Conservation (phyloP, 2,329 filamentous ascomycete species). For the Tothia fuscella region DNA sequence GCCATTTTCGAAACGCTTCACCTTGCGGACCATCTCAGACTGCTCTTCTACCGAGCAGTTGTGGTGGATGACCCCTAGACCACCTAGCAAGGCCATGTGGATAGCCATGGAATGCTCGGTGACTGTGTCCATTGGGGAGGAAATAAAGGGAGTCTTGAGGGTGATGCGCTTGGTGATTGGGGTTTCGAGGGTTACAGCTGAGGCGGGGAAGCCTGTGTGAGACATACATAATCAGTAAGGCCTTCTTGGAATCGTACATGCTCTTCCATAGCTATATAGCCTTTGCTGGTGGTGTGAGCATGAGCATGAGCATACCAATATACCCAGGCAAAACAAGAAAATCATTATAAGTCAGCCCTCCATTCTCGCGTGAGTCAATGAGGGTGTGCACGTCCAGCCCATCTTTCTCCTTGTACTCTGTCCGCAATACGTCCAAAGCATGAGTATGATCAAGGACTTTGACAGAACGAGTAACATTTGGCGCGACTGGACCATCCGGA, state of each 20-base stretch:
- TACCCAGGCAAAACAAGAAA: constrained; percentile 94
- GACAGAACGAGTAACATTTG: constrained; percentile 17
- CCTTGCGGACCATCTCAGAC: constrained; percentile 97
- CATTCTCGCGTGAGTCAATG: constrained; percentile 81
- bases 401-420: constrained; percentile 67
- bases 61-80: constrained; percentile 93
- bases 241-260: constrained; percentile 11
- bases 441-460: constrained; percentile 60
- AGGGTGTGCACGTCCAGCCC: constrained; percentile 78
- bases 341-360: constrained; percentile 96
- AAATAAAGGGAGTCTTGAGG: constrained; percentile 92
- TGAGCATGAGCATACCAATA: constrained; percentile 62
- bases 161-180: constrained; percentile 91
- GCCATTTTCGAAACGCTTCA: constrained; percentile 98
- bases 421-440: constrained; percentile 67
- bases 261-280: constrained; percentile 12
- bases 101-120: constrained; percentile 99
- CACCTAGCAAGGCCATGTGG: constrained; percentile 82
- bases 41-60: constrained; percentile 97
- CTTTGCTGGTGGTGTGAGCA: too few species aligned
- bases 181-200: constrained; percentile 76
- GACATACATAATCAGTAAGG: too few species aligned
- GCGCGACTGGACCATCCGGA: constrained; percentile 19
- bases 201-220: constrained; percentile 76
- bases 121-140: constrained; percentile 98